Conservation (phyloP, 139 green algal genomes). For the Picochlorum sp. region DNA sequence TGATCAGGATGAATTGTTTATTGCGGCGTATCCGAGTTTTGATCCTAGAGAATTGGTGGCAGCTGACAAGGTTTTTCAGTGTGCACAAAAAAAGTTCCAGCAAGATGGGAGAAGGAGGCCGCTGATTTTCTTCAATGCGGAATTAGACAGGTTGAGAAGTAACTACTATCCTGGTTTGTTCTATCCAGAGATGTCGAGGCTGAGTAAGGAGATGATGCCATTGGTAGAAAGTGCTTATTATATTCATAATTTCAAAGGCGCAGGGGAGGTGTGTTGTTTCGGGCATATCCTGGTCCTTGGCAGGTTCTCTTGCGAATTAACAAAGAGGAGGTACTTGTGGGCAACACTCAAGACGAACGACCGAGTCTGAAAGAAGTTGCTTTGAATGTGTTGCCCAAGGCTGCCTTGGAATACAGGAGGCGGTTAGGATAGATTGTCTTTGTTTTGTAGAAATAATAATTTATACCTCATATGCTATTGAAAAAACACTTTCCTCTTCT, state of each 20-base stretch:
- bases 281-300: constrained; percentile 75
- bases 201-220: constrained; percentile 42
- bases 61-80: constrained; percentile 51
- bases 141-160: constrained; percentile 68
- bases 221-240: constrained; percentile 59
- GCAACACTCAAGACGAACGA: constrained; percentile 49
- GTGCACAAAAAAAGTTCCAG: constrained; percentile 11
- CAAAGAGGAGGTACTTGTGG: constrained; percentile 12
- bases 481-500: constrained; percentile 46
- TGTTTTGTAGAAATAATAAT: background rate
- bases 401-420: background rate
- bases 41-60: constrained; percentile 65
- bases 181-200: constrained; percentile 64
- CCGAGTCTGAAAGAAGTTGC: constrained; percentile 69
- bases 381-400: constrained; percentile 62
- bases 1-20: constrained; percentile 49
- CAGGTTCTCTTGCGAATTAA: constrained; percentile 53
- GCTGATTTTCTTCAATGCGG: constrained; percentile 81
- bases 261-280: constrained; percentile 50
- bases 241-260: constrained; percentile 88
- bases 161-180: constrained; percentile 72
- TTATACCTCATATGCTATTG: constrained; percentile 62
- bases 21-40: constrained; percentile 64
- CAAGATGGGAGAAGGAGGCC: constrained; percentile 23
- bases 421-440: background rate